Evolutionary conservation across 2,329 filamentous ascomycete genomes (phyloP).

Genomic region (Grosmannia clavigera): DNA sequence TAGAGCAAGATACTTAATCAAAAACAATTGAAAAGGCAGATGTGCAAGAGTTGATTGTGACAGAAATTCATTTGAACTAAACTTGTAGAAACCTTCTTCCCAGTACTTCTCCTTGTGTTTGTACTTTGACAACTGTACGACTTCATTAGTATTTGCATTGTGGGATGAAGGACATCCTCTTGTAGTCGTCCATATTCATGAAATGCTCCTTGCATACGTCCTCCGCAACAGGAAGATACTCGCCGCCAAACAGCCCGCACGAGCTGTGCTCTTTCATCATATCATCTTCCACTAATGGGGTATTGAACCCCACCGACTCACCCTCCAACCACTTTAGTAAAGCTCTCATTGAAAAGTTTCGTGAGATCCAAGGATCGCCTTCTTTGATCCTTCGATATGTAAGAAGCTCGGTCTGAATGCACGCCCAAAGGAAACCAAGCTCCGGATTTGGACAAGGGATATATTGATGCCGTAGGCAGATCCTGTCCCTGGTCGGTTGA

Average conservation of each 20-base stretch:
- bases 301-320: not conserved
- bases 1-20: too few relatives aligned
- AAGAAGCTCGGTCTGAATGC: slow-evolving; percentile 1
- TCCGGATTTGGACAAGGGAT: not conserved
- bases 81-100: too few relatives aligned
- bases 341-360: not conserved
- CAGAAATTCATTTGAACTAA: too few relatives aligned
- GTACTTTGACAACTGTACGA: too few relatives aligned
- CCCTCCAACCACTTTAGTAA: not conserved
- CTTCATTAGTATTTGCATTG: too few relatives aligned
- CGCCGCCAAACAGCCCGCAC: not conserved
- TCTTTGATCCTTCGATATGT: slow-evolving; percentile 1
- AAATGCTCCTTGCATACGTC: not conserved
- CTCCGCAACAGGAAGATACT: not conserved
- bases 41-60: too few relatives aligned
- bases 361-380: not conserved
- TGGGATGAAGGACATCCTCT: not conserved
- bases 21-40: too few relatives aligned
- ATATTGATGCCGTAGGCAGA: too few relatives aligned
- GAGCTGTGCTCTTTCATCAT: not conserved
- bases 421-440: slow-evolving; percentile 1
- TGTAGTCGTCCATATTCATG: slow-evolving; percentile 4
- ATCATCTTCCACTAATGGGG: not conserved
- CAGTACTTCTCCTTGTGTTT: too few relatives aligned
- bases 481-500: too few relatives aligned